Percentiles rank a stretch among this genome's conserved stretches.
Evolutionary conservation across 495 filamentous ascomycete species (phyloP).

Genomic region (Aspergillus olivimuriae): DNA sequence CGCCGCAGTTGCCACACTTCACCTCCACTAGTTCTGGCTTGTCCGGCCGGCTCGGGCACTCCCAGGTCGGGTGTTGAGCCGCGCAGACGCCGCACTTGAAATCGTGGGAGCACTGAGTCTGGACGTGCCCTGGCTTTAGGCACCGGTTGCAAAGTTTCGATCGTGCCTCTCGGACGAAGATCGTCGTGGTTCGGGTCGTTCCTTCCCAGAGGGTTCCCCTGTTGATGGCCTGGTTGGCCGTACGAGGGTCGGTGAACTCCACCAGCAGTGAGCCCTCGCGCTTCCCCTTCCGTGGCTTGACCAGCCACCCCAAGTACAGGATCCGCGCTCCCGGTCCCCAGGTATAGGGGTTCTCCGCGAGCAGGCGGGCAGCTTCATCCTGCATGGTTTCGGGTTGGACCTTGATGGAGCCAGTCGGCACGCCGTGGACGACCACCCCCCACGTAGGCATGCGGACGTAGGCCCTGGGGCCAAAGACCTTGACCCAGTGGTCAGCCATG

Average conservation of each 20-base stretch:
- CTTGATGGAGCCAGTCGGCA: constrained; percentile 7
- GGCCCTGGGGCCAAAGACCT: no score
- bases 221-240: constrained; percentile 14
- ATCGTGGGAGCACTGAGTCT: constrained; percentile 10
- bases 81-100: constrained; percentile 10
- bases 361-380: not conserved
- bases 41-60: constrained; percentile 5
- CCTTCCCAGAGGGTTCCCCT: constrained; percentile 8
- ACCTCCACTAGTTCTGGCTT: not conserved
- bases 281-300: constrained; percentile 1
- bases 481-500: constrained; percentile 5
- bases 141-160: constrained; percentile 13
- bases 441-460: constrained; percentile 14
- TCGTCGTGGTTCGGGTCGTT: constrained; percentile 2
- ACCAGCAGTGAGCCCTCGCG: constrained; percentile 12
- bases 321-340: constrained; percentile 9
- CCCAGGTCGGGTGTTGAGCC: constrained; percentile 13
- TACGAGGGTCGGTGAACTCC: constrained; percentile 13
- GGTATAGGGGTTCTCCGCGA: not conserved
- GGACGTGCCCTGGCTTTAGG: constrained; percentile 14
- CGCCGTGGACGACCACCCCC: constrained; percentile 12
- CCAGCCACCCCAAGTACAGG: constrained; percentile 4
- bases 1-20: not conserved
- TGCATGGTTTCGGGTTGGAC: constrained; percentile 7
- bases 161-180: constrained; percentile 12